Conservation (phyloP, 441 rosid genomes). For the Dalechampia spathulata region DNA sequence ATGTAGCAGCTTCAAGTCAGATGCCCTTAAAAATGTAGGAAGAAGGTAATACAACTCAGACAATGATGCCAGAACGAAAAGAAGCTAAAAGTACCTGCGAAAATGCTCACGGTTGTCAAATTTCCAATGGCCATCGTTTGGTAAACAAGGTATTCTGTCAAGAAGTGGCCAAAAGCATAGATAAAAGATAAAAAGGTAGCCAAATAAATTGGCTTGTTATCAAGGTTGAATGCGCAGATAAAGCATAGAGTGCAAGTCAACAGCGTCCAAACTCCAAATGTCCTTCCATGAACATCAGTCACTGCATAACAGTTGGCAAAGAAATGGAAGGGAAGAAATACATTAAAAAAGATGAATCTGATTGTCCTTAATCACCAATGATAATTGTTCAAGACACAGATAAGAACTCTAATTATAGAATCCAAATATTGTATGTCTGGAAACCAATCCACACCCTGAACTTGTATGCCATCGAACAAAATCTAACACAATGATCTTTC, state of each 20-base stretch:
- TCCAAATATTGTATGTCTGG: not conserved
- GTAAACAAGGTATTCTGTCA: slow-evolving; percentile 69
- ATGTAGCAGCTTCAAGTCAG: not conserved
- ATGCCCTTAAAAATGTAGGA: not conserved
- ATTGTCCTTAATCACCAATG: not conserved
- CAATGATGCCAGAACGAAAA: not conserved
- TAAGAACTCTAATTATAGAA: too few species aligned
- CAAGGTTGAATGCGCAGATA: slow-evolving; percentile 84
- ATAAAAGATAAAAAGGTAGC: slow-evolving; percentile 82
- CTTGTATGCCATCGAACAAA: not conserved
- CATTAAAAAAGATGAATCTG: not conserved
- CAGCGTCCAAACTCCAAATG: slow-evolving; percentile 94
- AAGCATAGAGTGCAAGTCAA: slow-evolving; percentile 89
- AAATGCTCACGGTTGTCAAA: slow-evolving; percentile 65
- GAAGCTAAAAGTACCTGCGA: slow-evolving; percentile 51
- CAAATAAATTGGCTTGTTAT: slow-evolving; percentile 65
- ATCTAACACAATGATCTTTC: not conserved
- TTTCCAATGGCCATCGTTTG: slow-evolving; percentile 67
- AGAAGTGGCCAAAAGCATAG: slow-evolving; percentile 83
- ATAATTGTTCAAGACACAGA: too few species aligned
- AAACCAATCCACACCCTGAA: slow-evolving; percentile 10
- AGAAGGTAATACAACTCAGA: slow-evolving; percentile 6
- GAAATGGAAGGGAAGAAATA: not conserved
- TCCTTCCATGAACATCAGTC: slow-evolving; percentile 95
- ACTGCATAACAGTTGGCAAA: slow-evolving; percentile 35